Conservation (phyloP, 164 flowering plant species). For the Berberis thunbergii region DNA sequence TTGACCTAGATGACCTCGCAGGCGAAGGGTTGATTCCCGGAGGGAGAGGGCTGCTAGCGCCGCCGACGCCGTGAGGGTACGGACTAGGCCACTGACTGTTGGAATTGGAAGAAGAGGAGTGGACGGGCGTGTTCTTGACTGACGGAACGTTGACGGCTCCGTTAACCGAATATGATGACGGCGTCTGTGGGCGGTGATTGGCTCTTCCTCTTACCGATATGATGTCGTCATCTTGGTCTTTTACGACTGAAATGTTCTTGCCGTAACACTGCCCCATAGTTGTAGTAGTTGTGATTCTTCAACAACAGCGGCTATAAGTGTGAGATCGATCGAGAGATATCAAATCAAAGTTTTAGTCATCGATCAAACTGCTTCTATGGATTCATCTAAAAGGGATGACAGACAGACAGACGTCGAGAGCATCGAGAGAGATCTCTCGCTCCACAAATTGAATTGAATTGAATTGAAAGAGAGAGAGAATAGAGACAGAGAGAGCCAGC, state of each 20-base stretch:
- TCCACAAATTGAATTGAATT: too few species aligned
- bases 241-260: conserved; percentile 27
- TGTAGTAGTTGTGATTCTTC: not conserved
- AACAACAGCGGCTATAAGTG: not conserved
- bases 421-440: too few species aligned
- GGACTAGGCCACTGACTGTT: conserved; percentile 73
- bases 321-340: too few species aligned
- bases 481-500: not conserved
- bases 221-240: conserved; percentile 14
- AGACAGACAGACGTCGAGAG: too few species aligned
- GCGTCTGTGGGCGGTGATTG: not conserved
- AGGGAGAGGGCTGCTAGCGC: conserved; percentile 48
- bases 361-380: too few species aligned
- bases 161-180: not conserved
- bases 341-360: too few species aligned
- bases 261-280: conserved; percentile 80
- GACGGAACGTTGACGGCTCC: not conserved
- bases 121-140: not conserved
- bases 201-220: not conserved
- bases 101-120: conserved; percentile 22
- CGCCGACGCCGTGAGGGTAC: conserved; percentile 18
- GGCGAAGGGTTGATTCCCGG: conserved; percentile 72
- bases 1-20: conserved; percentile 53
- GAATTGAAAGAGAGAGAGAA: too few species aligned
- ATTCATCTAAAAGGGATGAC: too few species aligned